Conservation (phyloP, 192 early-diverging fungal genomes). For the Helicostylum pulchrum region DNA sequence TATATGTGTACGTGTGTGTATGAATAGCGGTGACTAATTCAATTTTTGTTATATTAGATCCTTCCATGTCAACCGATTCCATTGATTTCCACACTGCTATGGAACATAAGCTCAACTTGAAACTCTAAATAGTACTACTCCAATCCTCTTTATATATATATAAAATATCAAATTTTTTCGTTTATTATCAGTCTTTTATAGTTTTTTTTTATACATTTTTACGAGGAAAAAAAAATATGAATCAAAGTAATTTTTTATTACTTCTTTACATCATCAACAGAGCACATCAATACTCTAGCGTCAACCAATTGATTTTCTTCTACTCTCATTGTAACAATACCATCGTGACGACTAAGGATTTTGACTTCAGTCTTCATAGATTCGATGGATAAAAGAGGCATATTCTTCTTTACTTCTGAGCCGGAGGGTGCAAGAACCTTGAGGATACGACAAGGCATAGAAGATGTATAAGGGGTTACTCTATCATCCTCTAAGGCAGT, state of each 20-base stretch:
- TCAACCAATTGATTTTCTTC: conserved; percentile 59
- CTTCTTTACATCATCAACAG: conserved; percentile 36
- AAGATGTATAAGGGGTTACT: conserved; percentile 55
- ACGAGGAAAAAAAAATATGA: neutral
- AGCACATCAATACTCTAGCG: conserved; percentile 52
- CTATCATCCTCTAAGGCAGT: conserved; percentile 41
- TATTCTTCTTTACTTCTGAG: conserved; percentile 51
- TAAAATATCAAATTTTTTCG: neutral
- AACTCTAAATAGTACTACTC: conserved; percentile 31
- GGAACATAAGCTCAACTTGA: conserved; percentile 59
- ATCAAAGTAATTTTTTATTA: neutral
- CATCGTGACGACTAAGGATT: conserved; percentile 53
- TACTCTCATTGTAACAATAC: conserved; percentile 48
- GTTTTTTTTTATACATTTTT: neutral
- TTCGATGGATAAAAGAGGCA: conserved; percentile 58
- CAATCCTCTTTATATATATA: neutral
- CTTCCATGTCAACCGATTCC: conserved; percentile 53
- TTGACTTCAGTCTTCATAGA: conserved; percentile 67
- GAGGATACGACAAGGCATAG: conserved; percentile 63
- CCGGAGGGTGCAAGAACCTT: conserved; percentile 53
- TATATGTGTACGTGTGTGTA: neutral
- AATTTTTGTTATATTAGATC: conserved; percentile 38
- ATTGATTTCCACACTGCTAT: conserved; percentile 66
- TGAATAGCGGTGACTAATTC: neutral
- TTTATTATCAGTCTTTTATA: neutral